phyloP scores from a whole-genome alignment of 1,284 basidiomycete genomes.

The Volvariella surrecta region DNA sequence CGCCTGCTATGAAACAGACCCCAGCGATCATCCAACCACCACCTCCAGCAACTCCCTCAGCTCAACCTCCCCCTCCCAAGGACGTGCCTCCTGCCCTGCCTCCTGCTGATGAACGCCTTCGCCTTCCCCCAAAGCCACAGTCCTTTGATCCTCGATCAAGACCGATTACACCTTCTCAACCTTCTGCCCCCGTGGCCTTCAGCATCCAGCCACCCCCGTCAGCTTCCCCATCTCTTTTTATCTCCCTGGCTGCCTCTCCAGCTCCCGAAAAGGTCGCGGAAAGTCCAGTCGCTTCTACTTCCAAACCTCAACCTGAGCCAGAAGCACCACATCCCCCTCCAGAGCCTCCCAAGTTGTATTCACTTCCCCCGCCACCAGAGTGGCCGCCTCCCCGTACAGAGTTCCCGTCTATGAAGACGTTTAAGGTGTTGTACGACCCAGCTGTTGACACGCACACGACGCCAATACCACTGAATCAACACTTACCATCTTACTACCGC shows the following conservation, averaged over 20 bases:
- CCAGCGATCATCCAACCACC: constrained; percentile 9
- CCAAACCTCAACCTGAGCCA: background rate
- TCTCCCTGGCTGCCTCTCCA: background rate
- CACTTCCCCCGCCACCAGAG: constrained; percentile 19
- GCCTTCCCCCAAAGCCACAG: too few relatives aligned
- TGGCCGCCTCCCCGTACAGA: constrained; percentile 24
- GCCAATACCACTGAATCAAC: constrained; percentile 7
- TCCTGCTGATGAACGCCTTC: background rate
- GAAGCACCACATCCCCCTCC: background rate
- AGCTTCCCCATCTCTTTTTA: background rate
- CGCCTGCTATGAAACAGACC: constrained; percentile 5
- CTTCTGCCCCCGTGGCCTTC: background rate
- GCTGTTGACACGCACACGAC: constrained; percentile 15
- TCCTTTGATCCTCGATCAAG: background rate
- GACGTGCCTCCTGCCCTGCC: constrained; percentile 6
- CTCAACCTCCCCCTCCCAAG: constrained; percentile 7
- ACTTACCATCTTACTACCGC: constrained; percentile 26
- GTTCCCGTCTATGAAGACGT: constrained; percentile 39
- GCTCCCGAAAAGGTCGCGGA: background rate
- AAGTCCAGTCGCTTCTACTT: background rate
- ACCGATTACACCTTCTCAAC: constrained; percentile 7
- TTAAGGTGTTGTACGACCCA: constrained; percentile 59
- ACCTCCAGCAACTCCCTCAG: constrained; percentile 4
- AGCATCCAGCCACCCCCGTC: background rate
- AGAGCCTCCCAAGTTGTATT: constrained; percentile 14